These are phyloP conservation scores for Didymella segeticola DNA, from an alignment of 2,329 filamentous ascomycete genomes.

Conservation along the genomic window DNA sequence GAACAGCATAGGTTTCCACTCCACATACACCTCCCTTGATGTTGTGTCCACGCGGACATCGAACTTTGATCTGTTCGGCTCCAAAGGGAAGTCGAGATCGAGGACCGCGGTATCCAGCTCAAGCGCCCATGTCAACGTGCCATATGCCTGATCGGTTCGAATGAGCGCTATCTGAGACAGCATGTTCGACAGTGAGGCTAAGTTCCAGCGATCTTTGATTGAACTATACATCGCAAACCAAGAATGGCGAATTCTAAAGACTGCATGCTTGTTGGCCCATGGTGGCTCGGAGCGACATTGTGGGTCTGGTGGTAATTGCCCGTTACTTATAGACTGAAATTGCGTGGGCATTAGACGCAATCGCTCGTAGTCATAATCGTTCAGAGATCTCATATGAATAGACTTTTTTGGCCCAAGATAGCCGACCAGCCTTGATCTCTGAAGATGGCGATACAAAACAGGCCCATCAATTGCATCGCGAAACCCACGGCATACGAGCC, in stretches of 20 bases:
- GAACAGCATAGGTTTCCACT: slow-evolving; percentile 35
- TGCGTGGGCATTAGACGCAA: slow-evolving; percentile 25
- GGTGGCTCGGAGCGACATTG: background rate
- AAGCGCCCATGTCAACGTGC: slow-evolving; percentile 35
- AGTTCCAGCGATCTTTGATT: background rate
- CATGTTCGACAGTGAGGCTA: background rate
- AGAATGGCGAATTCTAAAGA: slow-evolving; percentile 31
- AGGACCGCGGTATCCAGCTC: slow-evolving; percentile 34
- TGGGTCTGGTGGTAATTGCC: slow-evolving; percentile 1
- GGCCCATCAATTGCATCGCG: slow-evolving; percentile 42
- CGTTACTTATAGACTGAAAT: background rate
- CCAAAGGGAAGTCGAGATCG: slow-evolving; percentile 30
- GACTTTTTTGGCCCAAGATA: slow-evolving; percentile 21
- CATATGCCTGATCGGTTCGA: slow-evolving; percentile 19
- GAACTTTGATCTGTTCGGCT: slow-evolving; percentile 8
- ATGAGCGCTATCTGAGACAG: slow-evolving; percentile 17
- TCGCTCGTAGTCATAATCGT: slow-evolving; percentile 23
- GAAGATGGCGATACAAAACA: slow-evolving; percentile 32
- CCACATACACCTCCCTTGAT: slow-evolving; percentile 13
- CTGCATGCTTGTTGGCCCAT: slow-evolving; percentile 28
- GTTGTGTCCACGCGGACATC: slow-evolving; percentile 18
- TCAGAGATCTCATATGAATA: slow-evolving; percentile 7
- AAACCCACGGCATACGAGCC: slow-evolving; percentile 40
- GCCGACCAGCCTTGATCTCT: slow-evolving; percentile 30
- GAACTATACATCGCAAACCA: slow-evolving; percentile 23